Evolutionary conservation across 2,329 filamentous ascomycete genomes (phyloP), one percentile per base, ranked within the genome.

Genomic region (Didymella segeticola): DNA sequence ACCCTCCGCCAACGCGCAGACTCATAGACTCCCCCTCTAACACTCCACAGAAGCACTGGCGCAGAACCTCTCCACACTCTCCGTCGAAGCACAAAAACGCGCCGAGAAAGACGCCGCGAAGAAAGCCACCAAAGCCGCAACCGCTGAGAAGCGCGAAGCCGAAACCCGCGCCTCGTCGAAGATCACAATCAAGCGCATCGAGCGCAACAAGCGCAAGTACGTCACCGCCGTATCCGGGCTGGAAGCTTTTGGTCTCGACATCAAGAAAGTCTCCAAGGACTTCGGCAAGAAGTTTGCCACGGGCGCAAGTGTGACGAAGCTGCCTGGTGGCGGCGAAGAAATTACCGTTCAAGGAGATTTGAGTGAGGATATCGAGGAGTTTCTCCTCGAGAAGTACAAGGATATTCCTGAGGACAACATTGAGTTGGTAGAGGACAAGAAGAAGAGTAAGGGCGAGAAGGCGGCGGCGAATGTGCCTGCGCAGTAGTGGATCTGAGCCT

Each of bases 251-350:
- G 91, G 91, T 0, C 77, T 98, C 34, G 93, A 98, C 51, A 83
- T 97, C 69, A 99, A 99, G 78, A 98, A 97, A 80, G 82, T 96
- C 7, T 88, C 93, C 53, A 98, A 98, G 81, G 95, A 98, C 70
- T 88, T 98, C 64, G 95, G 95, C 59, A 99, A 98, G 85, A 98
- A 97, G 79, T 98, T 99, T 72, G 95, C 95, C 25, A 98, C 95
- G 9, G 95, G 95, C 0, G 89, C 88, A 14, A 93, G 89, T 37
- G 95, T 99, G 37, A 98, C 93, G 8, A 96, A 97, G 79, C 85
- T 89, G 1, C 84, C 91, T 0, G 87, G 86, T 49, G 91, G 91
- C 19, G 90, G 90, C 15, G 95, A 99, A 77, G 95, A 98, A 78
- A 98, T 99, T 73, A 96, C 96, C 4, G 91, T 99, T 17, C 95